A percentile compares a stretch with the other conserved stretches of the same genome.
phyloP scores from a whole-genome alignment of 2,329 filamentous ascomycete species.

The Aspergillus niger region DNA sequence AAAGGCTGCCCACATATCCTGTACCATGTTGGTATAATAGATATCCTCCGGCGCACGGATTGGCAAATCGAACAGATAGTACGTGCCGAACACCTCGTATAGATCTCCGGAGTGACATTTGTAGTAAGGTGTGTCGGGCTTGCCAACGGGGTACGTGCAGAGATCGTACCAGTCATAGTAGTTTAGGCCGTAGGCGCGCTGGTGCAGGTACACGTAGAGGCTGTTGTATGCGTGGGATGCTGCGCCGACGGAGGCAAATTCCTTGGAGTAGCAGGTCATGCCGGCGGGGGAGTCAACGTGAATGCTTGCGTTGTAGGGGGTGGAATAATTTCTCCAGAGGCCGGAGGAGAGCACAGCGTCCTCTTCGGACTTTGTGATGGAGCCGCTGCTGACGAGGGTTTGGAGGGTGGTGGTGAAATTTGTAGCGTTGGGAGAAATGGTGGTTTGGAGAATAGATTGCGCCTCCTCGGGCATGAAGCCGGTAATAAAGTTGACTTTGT shows the following conservation, averaged over 20 bases:
- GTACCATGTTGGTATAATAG: slow-evolving; percentile 48
- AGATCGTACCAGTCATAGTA: slow-evolving; percentile 56
- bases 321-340: slow-evolving; percentile 51
- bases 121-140: slow-evolving; percentile 53
- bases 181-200: slow-evolving; percentile 58
- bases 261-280: slow-evolving; percentile 45
- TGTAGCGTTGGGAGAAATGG: slow-evolving; percentile 46
- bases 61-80: slow-evolving; percentile 33
- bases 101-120: slow-evolving; percentile 59
- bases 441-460: slow-evolving; percentile 56
- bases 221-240: slow-evolving; percentile 49
- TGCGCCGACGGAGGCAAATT: slow-evolving; percentile 56
- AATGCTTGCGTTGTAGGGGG: slow-evolving; percentile 47
- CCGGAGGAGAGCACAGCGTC: slow-evolving; percentile 47
- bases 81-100: slow-evolving; percentile 56
- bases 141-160: slow-evolving; percentile 45
- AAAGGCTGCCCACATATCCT: slow-evolving; percentile 55
- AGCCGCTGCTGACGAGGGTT: slow-evolving; percentile 35
- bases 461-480: slow-evolving; percentile 59
- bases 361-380: slow-evolving; percentile 46
- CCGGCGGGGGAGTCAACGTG: slow-evolving; percentile 38
- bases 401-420: slow-evolving; percentile 47
- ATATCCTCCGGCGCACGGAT: slow-evolving; percentile 55
- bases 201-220: slow-evolving; percentile 54
- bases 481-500: slow-evolving; percentile 58